phyloP scores from a whole-genome alignment of 306 rosid species.

The Malus fusca region DNA sequence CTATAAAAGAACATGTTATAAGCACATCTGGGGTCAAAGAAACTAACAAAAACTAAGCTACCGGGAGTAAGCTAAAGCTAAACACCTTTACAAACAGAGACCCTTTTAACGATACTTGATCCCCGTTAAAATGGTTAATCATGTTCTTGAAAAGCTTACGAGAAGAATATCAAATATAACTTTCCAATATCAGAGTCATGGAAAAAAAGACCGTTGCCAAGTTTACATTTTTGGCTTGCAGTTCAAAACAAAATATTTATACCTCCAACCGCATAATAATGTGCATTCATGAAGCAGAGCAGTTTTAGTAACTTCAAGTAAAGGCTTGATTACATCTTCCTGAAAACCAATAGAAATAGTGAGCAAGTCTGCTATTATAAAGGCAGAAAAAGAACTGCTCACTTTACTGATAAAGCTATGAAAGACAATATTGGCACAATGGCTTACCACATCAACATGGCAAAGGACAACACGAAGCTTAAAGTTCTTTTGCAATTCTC shows the following conservation, averaged over 20 bases:
- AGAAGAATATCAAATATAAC: neutral
- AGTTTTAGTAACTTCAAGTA: conserved; percentile 94
- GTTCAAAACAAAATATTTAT: conserved; percentile 12
- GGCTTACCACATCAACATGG: conserved; percentile 88
- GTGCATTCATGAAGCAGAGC: conserved; percentile 94
- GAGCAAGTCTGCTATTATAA: conserved; percentile 11
- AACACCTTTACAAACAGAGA: neutral
- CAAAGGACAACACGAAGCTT: conserved; percentile 86
- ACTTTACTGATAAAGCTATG: neutral
- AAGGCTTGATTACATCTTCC: conserved; percentile 93
- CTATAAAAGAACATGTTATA: conserved; percentile 31
- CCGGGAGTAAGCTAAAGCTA: conserved; percentile 4
- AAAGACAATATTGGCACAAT: conserved; percentile 2
- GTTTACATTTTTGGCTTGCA: conserved; percentile 4
- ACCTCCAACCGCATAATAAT: conserved; percentile 96
- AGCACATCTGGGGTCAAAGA: neutral
- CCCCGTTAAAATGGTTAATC: neutral
- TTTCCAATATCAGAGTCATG: neutral
- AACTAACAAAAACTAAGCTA: neutral
- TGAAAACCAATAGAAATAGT: conserved; percentile 31
- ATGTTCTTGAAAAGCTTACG: neutral
- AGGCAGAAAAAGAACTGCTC: neutral
- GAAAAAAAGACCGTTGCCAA: neutral
- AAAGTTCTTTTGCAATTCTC: conserved; percentile 89
- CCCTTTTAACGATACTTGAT: neutral